phyloP scores from a whole-genome alignment of 441 rosid species.

The Bocquillonia castaneifolia region DNA sequence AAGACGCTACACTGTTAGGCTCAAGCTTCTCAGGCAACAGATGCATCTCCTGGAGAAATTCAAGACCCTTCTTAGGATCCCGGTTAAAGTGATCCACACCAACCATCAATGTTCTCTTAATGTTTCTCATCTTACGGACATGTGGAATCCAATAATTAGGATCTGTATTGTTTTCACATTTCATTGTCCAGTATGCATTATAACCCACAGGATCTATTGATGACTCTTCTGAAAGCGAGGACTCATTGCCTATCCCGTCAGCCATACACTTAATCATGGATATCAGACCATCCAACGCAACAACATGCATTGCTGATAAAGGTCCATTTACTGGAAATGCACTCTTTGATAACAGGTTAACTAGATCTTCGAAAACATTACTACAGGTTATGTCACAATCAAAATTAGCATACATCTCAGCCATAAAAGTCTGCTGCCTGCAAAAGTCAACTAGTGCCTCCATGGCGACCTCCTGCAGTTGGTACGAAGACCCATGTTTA shows the following conservation, averaged over 20 bases:
- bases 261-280: conserved; percentile 71
- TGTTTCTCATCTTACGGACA: conserved; percentile 56
- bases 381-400: conserved; percentile 88
- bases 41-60: conserved; percentile 74
- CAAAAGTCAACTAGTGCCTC: conserved; percentile 92
- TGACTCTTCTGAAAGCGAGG: conserved; percentile 35
- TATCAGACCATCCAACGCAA: conserved; percentile 82
- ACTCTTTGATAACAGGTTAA: conserved; percentile 75
- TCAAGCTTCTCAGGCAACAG: conserved; percentile 83
- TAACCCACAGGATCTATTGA: conserved; percentile 43
- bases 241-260: conserved; percentile 60
- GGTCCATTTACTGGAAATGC: conserved; percentile 88
- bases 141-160: conserved; percentile 76
- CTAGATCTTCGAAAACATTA: conserved; percentile 81
- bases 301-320: conserved; percentile 77
- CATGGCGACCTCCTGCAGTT: conserved; percentile 92
- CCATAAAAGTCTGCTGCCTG: conserved; percentile 74
- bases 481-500: conserved; percentile 73
- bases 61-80: conserved; percentile 81
- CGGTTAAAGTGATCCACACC: conserved; percentile 91
- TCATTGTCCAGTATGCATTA: conserved; percentile 62
- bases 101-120: conserved; percentile 70
- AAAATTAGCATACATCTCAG: conserved; percentile 80
- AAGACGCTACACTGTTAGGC: conserved; percentile 81
- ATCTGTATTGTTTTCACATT: conserved; percentile 61